phyloP scores from a whole-genome alignment of 192 early-diverging fungal species.

The Coemansia sp. region DNA sequence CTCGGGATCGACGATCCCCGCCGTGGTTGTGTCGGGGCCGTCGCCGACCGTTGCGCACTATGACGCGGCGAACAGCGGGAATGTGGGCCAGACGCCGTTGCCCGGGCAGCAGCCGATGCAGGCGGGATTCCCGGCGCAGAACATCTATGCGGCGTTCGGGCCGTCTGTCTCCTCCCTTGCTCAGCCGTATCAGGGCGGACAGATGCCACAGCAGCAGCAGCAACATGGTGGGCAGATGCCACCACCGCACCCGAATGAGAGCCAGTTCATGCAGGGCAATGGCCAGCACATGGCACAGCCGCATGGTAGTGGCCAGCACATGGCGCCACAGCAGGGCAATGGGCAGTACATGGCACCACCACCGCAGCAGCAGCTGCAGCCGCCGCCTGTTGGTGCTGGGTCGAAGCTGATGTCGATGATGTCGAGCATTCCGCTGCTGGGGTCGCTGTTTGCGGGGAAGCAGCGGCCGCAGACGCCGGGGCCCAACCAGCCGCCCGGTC shows the following conservation, averaged over 20 bases:
- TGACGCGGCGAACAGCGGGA: background rate
- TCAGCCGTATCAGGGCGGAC: constrained; percentile 9
- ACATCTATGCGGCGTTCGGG: constrained; percentile 1
- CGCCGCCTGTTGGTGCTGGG: background rate
- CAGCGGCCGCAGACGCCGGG: constrained; percentile 6
- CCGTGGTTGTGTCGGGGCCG: background rate
- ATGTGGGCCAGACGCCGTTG: constrained; percentile 29
- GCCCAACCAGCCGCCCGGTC: background rate
- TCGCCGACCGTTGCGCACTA: background rate
- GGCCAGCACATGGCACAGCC: background rate
- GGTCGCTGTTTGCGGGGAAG: constrained; percentile 38
- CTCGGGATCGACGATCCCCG: constrained; percentile 4
- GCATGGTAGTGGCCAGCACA: constrained; percentile 4
- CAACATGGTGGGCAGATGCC: constrained; percentile 12
- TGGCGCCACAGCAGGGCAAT: background rate
- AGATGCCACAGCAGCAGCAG: background rate
- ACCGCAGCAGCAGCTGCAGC: background rate
- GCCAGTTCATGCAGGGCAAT: background rate
- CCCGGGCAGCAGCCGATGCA: constrained; percentile 28
- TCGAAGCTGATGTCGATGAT: constrained; percentile 44
- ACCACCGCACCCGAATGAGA: constrained; percentile 8
- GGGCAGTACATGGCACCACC: constrained; percentile 1
- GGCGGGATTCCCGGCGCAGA: constrained; percentile 3
- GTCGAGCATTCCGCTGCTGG: constrained; percentile 42
- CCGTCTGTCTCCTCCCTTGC: constrained; percentile 17